Conservation (phyloP, 768 basidiomycete species). For the Tulasnella sp. region DNA sequence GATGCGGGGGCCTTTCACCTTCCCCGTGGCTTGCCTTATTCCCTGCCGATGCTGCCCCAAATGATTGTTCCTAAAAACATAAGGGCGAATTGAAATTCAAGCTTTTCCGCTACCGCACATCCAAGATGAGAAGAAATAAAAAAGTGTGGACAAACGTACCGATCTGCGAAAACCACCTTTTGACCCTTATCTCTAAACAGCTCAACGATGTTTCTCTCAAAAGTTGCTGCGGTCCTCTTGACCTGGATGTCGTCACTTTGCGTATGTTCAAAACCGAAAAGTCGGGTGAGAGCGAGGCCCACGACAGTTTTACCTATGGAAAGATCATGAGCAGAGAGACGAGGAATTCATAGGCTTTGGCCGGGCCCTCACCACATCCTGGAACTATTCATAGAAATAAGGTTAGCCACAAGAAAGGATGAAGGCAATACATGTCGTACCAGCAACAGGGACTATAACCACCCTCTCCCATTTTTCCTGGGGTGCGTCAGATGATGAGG, state of each 20-base stretch:
- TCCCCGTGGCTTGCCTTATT: conserved; percentile 44
- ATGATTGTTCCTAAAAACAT: conserved; percentile 82
- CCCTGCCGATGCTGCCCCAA: conserved; percentile 63
- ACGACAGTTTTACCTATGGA: conserved; percentile 78
- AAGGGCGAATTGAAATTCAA: background rate
- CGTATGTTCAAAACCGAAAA: conserved; percentile 84
- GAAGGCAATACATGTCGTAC: background rate
- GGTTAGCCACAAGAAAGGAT: background rate
- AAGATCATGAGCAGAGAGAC: background rate
- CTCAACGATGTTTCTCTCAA: conserved; percentile 58
- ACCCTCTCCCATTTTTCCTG: conserved; percentile 42
- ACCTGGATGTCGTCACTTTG: conserved; percentile 82
- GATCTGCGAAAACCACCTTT: conserved; percentile 86
- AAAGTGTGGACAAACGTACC: conserved; percentile 39
- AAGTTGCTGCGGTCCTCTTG: conserved; percentile 62
- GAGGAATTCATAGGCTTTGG: background rate
- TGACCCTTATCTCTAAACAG: conserved; percentile 51
- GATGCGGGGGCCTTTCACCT: conserved; percentile 36
- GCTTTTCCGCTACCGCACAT: no score
- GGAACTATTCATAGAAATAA: conserved; percentile 38
- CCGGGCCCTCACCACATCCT: conserved; percentile 63
- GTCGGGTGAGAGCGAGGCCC: conserved; percentile 59
- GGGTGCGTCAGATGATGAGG: conserved; percentile 1
- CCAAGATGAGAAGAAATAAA: background rate
- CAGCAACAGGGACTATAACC: conserved; percentile 73